Conservation (phyloP, 2,329 filamentous ascomycete genomes). For the Seiridium cupressi region DNA sequence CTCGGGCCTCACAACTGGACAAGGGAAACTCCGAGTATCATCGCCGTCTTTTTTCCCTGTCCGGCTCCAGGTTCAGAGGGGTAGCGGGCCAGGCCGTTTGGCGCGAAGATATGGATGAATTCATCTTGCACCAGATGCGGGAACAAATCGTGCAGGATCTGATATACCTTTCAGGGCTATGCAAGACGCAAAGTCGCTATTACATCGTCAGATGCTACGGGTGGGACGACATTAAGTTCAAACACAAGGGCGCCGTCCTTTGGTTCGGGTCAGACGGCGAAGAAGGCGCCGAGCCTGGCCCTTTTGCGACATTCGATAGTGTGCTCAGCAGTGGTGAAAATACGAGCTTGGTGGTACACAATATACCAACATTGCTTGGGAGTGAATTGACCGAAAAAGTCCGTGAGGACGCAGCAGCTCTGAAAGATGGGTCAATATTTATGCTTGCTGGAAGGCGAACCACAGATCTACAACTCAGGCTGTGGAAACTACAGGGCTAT, state of each 20-base stretch:
- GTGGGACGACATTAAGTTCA: conserved; percentile 42
- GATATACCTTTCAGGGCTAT: conserved; percentile 32
- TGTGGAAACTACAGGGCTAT: conserved; percentile 62
- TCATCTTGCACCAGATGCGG: conserved; percentile 51
- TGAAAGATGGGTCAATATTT: conserved; percentile 37
- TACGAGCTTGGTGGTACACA: conserved; percentile 48
- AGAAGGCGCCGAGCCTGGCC: conserved; percentile 21
- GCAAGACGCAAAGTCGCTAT: conserved; percentile 23
- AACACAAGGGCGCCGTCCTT: conserved; percentile 44
- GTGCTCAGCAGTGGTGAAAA: conserved; percentile 27
- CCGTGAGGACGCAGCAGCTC: conserved; percentile 27
- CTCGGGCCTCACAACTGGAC: neutral
- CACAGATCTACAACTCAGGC: conserved; percentile 42
- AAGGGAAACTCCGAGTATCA: conserved; percentile 11
- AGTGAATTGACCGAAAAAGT: conserved; percentile 40
- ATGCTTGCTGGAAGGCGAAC: conserved; percentile 42
- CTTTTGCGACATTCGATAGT: conserved; percentile 45
- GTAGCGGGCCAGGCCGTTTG: conserved; percentile 31
- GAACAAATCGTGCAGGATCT: conserved; percentile 45
- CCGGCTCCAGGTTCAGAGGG: conserved; percentile 12
- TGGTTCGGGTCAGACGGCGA: conserved; percentile 31
- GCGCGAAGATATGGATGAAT: conserved; percentile 55
- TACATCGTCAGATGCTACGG: conserved; percentile 40
- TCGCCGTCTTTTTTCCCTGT: conserved; percentile 11
- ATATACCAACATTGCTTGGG: conserved; percentile 51